These are phyloP conservation scores for Anisodus tanguticus DNA, from an alignment of 257 asterid species.

Conservation along the genomic window DNA sequence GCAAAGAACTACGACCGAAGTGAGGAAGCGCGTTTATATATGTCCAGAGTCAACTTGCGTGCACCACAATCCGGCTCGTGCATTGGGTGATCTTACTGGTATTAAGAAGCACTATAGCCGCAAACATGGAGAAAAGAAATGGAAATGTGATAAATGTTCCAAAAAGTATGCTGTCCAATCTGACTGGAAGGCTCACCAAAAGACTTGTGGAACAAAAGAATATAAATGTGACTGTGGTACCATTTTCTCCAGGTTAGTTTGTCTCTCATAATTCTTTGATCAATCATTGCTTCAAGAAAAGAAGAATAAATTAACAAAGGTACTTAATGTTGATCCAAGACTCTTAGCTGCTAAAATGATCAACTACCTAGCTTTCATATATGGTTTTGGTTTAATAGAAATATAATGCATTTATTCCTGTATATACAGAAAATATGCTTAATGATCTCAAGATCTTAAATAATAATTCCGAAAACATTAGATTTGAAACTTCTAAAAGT, in stretches of 20 bases:
- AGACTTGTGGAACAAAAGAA: constrained; percentile 88
- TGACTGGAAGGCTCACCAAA: constrained; percentile 91
- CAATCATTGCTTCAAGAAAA: not conserved
- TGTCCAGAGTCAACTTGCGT: constrained; percentile 84
- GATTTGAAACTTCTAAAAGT: not conserved
- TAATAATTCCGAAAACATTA: not conserved
- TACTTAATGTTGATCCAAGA: not conserved
- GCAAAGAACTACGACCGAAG: constrained; percentile 66
- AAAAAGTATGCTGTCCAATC: constrained; percentile 87
- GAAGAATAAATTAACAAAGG: not conserved
- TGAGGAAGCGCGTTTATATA: constrained; percentile 68
- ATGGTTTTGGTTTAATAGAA: not conserved
- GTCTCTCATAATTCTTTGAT: not conserved
- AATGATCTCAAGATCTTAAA: not conserved
- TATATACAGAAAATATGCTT: not conserved
- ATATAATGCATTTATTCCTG: not conserved
- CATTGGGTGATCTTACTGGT: constrained; percentile 89
- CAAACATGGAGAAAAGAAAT: constrained; percentile 90
- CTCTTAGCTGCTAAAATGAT: not conserved
- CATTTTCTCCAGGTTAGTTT: constrained; percentile 75
- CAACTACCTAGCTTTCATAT: not conserved
- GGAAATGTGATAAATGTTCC: constrained; percentile 87
- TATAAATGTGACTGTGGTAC: constrained; percentile 94
- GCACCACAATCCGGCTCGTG: constrained; percentile 75
- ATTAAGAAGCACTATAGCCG: constrained; percentile 87